Evolutionary conservation across 1,284 basidiomycete genomes (phyloP).

Genomic region (Rhodotorula sp.): DNA sequence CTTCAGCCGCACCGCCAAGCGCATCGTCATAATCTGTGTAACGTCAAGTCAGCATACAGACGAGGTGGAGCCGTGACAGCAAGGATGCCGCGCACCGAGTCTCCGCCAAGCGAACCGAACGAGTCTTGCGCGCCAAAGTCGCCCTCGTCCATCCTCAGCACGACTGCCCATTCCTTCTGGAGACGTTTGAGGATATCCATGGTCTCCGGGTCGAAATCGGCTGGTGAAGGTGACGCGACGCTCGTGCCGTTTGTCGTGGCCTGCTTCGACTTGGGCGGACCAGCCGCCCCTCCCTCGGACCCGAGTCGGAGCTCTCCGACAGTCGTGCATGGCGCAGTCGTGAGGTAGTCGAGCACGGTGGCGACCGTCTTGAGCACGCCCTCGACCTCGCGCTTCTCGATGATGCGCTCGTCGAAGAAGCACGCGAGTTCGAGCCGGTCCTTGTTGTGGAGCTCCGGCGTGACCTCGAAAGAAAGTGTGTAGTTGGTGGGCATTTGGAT

Average conservation of each 20-base stretch:
- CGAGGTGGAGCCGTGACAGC: too few species aligned
- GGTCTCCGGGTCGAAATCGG: not conserved
- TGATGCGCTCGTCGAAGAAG: constrained; percentile 37
- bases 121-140: constrained; percentile 18
- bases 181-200: constrained; percentile 8
- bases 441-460: constrained; percentile 22
- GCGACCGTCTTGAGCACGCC: constrained; percentile 18
- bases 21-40: constrained; percentile 35
- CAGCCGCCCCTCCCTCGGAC: not conserved
- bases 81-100: constrained; percentile 35
- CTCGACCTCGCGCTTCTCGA: constrained; percentile 16
- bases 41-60: not conserved
- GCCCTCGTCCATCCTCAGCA: constrained; percentile 19
- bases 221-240: not conserved
- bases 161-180: constrained; percentile 31
- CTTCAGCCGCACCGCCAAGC: constrained; percentile 31
- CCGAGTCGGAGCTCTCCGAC: constrained; percentile 13
- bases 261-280: not conserved
- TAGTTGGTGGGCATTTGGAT: constrained; percentile 44
- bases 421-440: constrained; percentile 38
- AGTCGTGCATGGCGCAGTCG: constrained; percentile 27
- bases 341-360: constrained; percentile 28
- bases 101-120: constrained; percentile 43
- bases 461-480: constrained; percentile 43
- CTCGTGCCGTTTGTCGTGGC: too few species aligned